Conservation (phyloP, 2,329 filamentous ascomycete genomes). For the Fusarium sp. region DNA sequence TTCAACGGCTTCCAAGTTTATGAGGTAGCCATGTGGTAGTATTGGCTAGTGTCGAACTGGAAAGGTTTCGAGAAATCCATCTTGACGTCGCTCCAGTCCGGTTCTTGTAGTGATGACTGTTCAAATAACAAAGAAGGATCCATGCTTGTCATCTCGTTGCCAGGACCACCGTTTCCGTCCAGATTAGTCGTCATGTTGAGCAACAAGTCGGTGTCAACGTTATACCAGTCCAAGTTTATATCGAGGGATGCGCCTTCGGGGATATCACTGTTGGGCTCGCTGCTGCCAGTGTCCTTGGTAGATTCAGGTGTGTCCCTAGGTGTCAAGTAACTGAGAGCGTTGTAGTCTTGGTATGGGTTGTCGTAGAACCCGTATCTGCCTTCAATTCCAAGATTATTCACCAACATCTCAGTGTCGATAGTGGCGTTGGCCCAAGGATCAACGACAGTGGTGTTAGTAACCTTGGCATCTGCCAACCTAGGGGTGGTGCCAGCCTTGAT, state of each 20-base stretch:
- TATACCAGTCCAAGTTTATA: conserved; percentile 65
- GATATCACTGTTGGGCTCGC: conserved; percentile 73
- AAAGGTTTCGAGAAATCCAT: conserved; percentile 67
- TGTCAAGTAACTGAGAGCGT: conserved; percentile 68
- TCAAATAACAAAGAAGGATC: conserved; percentile 52
- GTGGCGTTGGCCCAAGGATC: conserved; percentile 59
- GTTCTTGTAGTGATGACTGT: conserved; percentile 34
- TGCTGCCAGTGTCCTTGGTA: conserved; percentile 69
- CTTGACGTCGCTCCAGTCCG: conserved; percentile 65
- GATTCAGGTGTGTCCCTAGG: conserved; percentile 76
- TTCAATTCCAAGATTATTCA: conserved; percentile 54
- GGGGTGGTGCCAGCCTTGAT: conserved; percentile 50
- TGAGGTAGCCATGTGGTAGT: conserved; percentile 53
- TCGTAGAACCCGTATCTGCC: conserved; percentile 54
- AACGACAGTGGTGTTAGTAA: conserved; percentile 39
- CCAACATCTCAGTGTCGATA: conserved; percentile 64
- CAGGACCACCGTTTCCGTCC: conserved; percentile 30
- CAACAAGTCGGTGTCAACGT: conserved; percentile 60
- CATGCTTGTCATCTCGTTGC: conserved; percentile 13
- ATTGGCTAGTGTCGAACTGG: conserved; percentile 60
- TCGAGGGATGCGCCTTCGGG: conserved; percentile 68
- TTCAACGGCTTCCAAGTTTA: conserved; percentile 20
- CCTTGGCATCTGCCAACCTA: conserved; percentile 51
- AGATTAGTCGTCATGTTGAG: conserved; percentile 58
- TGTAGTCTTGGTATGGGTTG: conserved; percentile 56